Base-by-base conservation (phyloP, 148 eudicot genomes). In the Selenicereus undatus region DNA sequence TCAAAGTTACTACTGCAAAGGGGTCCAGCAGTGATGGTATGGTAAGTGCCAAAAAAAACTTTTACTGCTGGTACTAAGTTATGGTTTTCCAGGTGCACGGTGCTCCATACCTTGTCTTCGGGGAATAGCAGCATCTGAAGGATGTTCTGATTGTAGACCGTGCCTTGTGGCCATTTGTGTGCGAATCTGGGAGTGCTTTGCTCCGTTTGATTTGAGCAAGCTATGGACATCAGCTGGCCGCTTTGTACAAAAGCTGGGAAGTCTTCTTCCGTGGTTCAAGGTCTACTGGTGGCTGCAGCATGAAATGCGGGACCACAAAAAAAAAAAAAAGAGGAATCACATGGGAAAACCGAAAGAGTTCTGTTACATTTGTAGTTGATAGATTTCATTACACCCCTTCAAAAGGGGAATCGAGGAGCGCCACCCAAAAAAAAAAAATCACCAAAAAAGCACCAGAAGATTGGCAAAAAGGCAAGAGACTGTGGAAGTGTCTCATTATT, bases 71-170 rank as follows among this genome's bases (percentile, higher is more conserved):
- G 88, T 17, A 66, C 84, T 86, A 75, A 78, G 43, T 79, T 69
- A 26, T 81, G 60, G 79, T 86, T 86, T 83, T 86, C 86, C 86
- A 82, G 86, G 80, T 81, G 79, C 79, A 65, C 50, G 73, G 43
- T 52, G 13, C 80, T 76, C 77, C 68, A 74, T 66, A 29, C 29
- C 18, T 27, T 26, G 71, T 27, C n/a, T 3, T 64, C 22, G 3
- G 65, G 29, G 83, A 72, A 39, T 39, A 39, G 43, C 43, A 39
- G 43, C 43, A 39, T 39, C 43, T 39, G 43, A 39, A 39, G 43
- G 43, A 39, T 36, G 39, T 39, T 39, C 43, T 39, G 43, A 39
- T 39, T 80, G 64, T 24, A n/a, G 56, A 21, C 62, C n/a, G 60
- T 56, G 77, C 76, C 76, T 36, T 26, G 77, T 74, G 75, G 80